A percentile compares a stretch with the other conserved stretches of the same genome.
phyloP scores from a whole-genome alignment of 495 filamentous ascomycete species.

The Penicillium robsamsonii region DNA sequence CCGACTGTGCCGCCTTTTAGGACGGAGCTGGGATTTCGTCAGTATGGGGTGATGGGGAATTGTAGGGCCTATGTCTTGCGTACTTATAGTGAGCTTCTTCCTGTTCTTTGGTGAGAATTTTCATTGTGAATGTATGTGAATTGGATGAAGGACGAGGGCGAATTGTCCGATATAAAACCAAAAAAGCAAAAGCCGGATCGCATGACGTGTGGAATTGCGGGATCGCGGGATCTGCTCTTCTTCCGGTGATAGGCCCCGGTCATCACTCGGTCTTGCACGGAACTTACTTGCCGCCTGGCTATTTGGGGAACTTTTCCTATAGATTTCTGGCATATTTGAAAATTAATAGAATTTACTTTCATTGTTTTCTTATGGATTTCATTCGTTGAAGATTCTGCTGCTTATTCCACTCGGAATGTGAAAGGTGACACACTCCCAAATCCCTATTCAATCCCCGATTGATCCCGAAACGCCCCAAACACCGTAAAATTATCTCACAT shows the following conservation, averaged over 20 bases:
- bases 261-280: conserved; percentile 23
- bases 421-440: conserved; percentile 1
- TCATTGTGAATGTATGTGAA: conserved; percentile 59
- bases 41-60: conserved; percentile 21
- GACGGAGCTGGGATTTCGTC: conserved; percentile 53
- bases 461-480: conserved; percentile 16
- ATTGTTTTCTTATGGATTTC: background rate
- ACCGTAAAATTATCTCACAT: conserved; percentile 10
- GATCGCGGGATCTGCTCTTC: conserved; percentile 26
- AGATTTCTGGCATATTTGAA: background rate
- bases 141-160: conserved; percentile 1
- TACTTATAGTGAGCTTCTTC: conserved; percentile 67
- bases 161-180: conserved; percentile 14
- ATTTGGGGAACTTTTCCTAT: background rate
- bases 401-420: conserved; percentile 9
- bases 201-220: conserved; percentile 24
- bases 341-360: background rate
- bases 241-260: conserved; percentile 16
- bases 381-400: conserved; percentile 3
- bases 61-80: background rate
- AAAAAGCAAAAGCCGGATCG: conserved; percentile 32
- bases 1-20: conserved; percentile 76
- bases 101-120: conserved; percentile 92
- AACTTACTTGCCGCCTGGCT: background rate
- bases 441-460: conserved; percentile 13